Evolutionary conservation across 768 basidiomycete genomes (phyloP), one percentile per base, ranked within the genome.

Genomic region (Boletus insuetus): DNA sequence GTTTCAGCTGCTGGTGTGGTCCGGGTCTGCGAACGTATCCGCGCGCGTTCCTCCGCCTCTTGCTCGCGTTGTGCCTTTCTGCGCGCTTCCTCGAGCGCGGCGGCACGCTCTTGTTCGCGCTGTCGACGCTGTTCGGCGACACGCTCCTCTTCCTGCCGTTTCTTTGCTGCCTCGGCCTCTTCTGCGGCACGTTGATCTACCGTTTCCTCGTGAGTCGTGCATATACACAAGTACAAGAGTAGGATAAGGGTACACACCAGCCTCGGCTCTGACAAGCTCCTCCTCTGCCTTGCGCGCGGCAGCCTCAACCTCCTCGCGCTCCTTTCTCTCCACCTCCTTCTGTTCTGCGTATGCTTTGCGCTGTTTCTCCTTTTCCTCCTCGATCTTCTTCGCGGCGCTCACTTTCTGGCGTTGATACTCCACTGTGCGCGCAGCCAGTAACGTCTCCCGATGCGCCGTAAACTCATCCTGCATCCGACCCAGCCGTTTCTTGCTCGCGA

Each of bases 291-390:
- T 26, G 54, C 58, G 57, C 2, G 3, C 59, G 1, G 61, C 54
- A 2, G 53, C 62, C 29, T 68, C 60, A 0, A 51, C 65, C 58
- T 70, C 68, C 39, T 70, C 67, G n/a, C 55, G 59, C 39, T 53
- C 44, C 14, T 61, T 58, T 49, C 73, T 77, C 60, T 79, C 78
- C 37, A 69, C 73, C 61, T 81, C 83, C 35, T 42, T 73, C 71
- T 88, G 79, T 67, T 83, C 86, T 64, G 82, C 85, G 59, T 84
- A 74, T 55, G 77, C 75, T 59, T 78, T 78, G 56, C 77, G 77
- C 60, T 86, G 77, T 78, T 86, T 87, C 45, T 80, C 79, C 78
- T 94, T 95, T 76, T 95, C 94, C 66, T 90, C 86, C 56, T 84
- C 85, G 51, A 94, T 84, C 79, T 86, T 93, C 70, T 73, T 76